These are phyloP conservation scores for Monosporascus sp. DNA, from an alignment of 2,329 filamentous ascomycete genomes.

Conservation along the genomic window DNA sequence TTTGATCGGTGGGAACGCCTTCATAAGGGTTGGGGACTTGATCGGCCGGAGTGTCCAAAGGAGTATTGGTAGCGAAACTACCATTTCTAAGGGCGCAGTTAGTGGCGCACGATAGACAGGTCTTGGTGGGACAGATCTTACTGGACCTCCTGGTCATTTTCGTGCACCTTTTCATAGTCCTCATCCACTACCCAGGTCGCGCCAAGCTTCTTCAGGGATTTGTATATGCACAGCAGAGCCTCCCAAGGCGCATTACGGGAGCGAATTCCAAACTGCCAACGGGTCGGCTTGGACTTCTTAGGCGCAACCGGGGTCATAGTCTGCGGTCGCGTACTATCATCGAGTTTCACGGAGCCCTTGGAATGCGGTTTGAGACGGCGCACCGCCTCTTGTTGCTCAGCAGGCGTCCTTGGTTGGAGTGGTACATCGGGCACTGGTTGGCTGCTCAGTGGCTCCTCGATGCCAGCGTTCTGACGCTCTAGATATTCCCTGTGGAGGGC, in stretches of 20 bases:
- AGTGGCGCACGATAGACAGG: neutral
- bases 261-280: constrained; percentile 97
- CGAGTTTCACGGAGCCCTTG: constrained; percentile 61
- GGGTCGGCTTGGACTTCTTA: constrained; percentile 73
- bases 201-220: constrained; percentile 79
- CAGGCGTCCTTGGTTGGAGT: constrained; percentile 50
- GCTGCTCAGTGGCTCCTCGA: constrained; percentile 38
- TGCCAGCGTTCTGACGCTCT: constrained; percentile 59
- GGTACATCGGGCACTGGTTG: constrained; percentile 44
- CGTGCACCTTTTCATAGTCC: constrained; percentile 45
- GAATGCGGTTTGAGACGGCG: constrained; percentile 82
- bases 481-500: constrained; percentile 89
- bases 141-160: constrained; percentile 37
- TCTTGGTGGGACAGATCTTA: constrained; percentile 22
- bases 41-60: constrained; percentile 13
- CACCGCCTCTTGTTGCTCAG: constrained; percentile 76
- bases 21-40: constrained; percentile 20
- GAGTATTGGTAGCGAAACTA: constrained; percentile 3
- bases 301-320: constrained; percentile 58
- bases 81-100: neutral
- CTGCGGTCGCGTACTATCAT: constrained; percentile 57
- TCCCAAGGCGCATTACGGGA: constrained; percentile 92
- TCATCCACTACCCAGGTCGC: constrained; percentile 78
- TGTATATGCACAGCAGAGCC: constrained; percentile 91
- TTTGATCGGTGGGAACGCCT: constrained; percentile 21